Evolutionary conservation across 352 stramenopile species (phyloP).

Genomic region (Globisporangium heterothallicum): DNA sequence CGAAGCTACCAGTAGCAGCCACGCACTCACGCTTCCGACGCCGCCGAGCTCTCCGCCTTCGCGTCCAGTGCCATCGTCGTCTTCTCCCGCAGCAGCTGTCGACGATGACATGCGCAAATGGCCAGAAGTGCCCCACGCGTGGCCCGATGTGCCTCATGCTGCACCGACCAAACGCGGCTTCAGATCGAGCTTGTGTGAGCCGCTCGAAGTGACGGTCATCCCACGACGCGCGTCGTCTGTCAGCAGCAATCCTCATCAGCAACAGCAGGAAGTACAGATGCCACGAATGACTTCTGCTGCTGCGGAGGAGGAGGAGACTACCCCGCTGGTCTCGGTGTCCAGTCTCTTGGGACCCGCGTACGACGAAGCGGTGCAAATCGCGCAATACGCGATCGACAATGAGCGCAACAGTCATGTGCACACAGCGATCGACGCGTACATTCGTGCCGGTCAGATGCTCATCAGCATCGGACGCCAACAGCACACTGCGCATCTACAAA

Average conservation of each 20-base stretch:
- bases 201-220: slow-evolving; percentile 1
- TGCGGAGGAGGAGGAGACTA: no score
- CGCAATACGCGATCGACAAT: slow-evolving; percentile 64
- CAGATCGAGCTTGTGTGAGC: background rate
- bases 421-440: slow-evolving; percentile 72
- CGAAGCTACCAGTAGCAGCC: slow-evolving; percentile 8
- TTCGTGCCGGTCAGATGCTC: slow-evolving; percentile 56
- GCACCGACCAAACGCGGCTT: no score
- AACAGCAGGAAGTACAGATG: background rate
- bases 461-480: slow-evolving; percentile 63
- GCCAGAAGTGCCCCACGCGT: slow-evolving; percentile 9
- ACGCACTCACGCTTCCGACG: slow-evolving; percentile 16
- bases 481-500: slow-evolving; percentile 51
- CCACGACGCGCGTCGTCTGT: slow-evolving; percentile 3
- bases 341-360: slow-evolving; percentile 56
- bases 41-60: slow-evolving; percentile 16
- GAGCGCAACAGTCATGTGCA: slow-evolving; percentile 55
- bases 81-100: background rate
- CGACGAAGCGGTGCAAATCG: slow-evolving; percentile 47
- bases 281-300: slow-evolving; percentile 1
- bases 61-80: background rate
- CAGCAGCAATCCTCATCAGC: background rate
- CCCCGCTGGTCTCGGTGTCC: slow-evolving; percentile 19
- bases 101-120: slow-evolving; percentile 3
- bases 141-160: no score